Base-by-base conservation (phyloP, 192 early-diverging fungal genomes). In the Podila horticola region DNA sequence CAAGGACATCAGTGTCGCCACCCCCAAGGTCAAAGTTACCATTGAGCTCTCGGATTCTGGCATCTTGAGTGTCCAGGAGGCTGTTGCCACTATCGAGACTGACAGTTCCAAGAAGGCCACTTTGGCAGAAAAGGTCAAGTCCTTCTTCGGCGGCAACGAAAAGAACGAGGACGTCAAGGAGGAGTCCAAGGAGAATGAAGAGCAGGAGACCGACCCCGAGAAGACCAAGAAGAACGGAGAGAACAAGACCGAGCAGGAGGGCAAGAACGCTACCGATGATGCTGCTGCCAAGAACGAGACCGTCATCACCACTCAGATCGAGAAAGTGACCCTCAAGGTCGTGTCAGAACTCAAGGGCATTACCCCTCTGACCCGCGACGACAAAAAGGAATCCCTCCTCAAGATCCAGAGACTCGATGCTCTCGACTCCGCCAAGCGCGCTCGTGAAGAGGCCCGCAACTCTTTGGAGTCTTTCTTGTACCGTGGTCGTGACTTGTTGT, bases 391-490 rank as follows among this genome's bases (percentile, higher is more conserved):
- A 48, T 83, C 89, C 2, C 61, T 84, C 22, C 10, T 30, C 57
- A 66, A 79, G 85, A 68, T 82, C 8, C 69, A 58, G 69, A 83
- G 81, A 64, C 69, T 88, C 33, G 68, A 67, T 38, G 51, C 58
- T 3, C 86, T 99, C 86, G 97, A 99, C 70, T 67, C 77, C 33
- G 87, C 88, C 66, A 93, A 93, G 66, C 87, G 86, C 36, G 87
- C 88, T 8, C 91, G 90, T 41, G 95, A 96, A 83, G 93, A 92
- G 75, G 95, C 96, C 24, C 81, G 88, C 49, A 99, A 99, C 86
- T 86, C 86, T 60, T 88, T 99, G 26, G 98, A 99, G 82, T 85
- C 95, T 4, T 97, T 94, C 83, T 86, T 98, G 34, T 99, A 98
- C 85, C 90, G 89, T 38, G 81, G 91, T 48, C 94, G 93, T 60